Evolutionary conservation across 2,329 filamentous ascomycete species (phyloP).

Genomic region (Fusarium humuli): DNA sequence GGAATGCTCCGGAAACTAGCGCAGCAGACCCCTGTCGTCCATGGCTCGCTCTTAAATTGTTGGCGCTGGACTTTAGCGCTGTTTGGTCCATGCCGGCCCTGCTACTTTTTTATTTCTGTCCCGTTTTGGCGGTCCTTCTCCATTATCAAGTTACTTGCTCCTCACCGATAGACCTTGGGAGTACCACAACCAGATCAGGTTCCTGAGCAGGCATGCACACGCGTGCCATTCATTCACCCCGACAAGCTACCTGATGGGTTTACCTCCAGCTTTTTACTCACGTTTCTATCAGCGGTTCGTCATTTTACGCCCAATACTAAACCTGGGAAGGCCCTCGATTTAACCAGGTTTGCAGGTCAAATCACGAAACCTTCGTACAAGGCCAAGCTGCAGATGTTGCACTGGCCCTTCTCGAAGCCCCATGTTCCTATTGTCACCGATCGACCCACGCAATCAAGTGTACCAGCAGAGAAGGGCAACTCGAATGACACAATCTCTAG

Average conservation of each 20-base stretch:
- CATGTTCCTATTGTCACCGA: not conserved
- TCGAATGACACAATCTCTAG: not conserved
- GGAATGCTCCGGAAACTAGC: slow-evolving; percentile 35
- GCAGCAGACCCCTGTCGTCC: slow-evolving; percentile 3
- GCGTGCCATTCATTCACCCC: slow-evolving; percentile 13
- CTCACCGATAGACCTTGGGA: slow-evolving; percentile 31
- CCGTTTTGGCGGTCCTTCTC: slow-evolving; percentile 33
- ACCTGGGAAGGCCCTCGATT: not conserved
- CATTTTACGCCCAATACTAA: not conserved
- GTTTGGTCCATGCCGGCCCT: slow-evolving; percentile 35
- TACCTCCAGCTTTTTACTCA: not conserved
- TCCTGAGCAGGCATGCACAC: slow-evolving; percentile 15
- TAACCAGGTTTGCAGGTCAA: not conserved
- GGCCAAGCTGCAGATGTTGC: not conserved
- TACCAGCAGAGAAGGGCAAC: slow-evolving; percentile 31
- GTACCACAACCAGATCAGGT: slow-evolving; percentile 17
- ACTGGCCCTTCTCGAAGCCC: not conserved
- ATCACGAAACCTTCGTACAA: not conserved
- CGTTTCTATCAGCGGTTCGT: not conserved
- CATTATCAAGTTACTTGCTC: slow-evolving; percentile 33
- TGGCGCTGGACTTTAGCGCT: slow-evolving; percentile 23
- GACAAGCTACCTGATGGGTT: not conserved
- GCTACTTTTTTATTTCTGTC: slow-evolving; percentile 38
- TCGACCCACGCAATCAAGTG: slow-evolving; percentile 18
- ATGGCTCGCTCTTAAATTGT: slow-evolving; percentile 28